Percentiles rank a stretch among this genome's conserved stretches.
Evolutionary conservation across 129 eudicot species (phyloP).

Genomic region (Logfia minima): DNA sequence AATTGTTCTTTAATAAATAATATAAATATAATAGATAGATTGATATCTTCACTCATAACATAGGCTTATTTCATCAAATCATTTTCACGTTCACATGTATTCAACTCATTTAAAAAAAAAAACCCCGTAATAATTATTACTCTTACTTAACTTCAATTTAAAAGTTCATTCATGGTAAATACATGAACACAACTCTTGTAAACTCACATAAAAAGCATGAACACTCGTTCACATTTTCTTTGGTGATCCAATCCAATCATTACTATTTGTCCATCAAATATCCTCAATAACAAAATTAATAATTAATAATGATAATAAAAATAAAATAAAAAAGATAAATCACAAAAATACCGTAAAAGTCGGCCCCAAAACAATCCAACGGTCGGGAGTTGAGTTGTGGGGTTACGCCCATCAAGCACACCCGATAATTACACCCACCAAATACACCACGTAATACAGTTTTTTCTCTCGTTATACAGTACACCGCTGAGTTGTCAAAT

Average conservation of each 20-base stretch:
- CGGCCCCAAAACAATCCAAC: conserved; percentile 37
- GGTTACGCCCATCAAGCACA: conserved; percentile 31
- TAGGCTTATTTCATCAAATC: no score
- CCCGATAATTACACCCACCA: conserved; percentile 36
- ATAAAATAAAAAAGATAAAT: no score
- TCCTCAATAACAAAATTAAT: not conserved
- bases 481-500: conserved; percentile 67
- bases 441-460: conserved; percentile 36
- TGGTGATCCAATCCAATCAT: not conserved
- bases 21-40: no score
- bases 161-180: no score
- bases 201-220: conserved; percentile 6
- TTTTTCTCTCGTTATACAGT: conserved; percentile 46
- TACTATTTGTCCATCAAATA: not conserved
- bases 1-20: no score
- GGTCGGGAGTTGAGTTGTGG: conserved; percentile 31
- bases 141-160: no score
- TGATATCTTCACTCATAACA: no score
- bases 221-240: not conserved
- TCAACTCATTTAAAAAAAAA: no score
- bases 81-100: no score
- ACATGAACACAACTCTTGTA: not conserved
- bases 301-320: not conserved
- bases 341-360: not conserved
- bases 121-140: no score